Evolutionary conservation across 2,329 filamentous ascomycete species (phyloP), one percentile per base, ranked within the genome.

Genomic region (Aspergillus ochraceoroseus): DNA sequence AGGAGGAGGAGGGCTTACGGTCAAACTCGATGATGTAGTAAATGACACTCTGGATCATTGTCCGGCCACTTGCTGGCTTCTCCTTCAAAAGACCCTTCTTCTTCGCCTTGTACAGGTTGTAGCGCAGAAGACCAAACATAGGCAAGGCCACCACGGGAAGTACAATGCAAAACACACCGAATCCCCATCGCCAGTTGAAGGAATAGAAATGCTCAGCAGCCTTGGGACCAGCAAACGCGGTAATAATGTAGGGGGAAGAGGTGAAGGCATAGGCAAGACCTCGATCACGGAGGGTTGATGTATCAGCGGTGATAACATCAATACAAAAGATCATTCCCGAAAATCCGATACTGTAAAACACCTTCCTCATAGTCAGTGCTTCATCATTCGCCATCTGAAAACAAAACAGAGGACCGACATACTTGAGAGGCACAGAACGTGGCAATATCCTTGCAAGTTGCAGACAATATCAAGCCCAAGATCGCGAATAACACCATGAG

Each of bases 161-260:
- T 42, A 84, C 68, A 49, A 85, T 79, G 20, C 74, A 68, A 52
- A 81, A 83, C 28, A 67, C 63, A 19, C 78, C 80, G 49, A 77
- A 83, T 0, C 69, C 78, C 80, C 80, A 84, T 13, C 76, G 70
- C 73, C 75, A 82, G 37, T 70, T 75, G 19, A 69, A 66, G 0
- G 70, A 31, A 25, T 39, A 39, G 18, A 44, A 64, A 51, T 79
- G 76, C 1, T 66, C 64, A 13, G 75, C 62, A 0, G 74, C 73
- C 27, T 79, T 71, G 25, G 76, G 70, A 6, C 77, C 73, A 32
- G 76, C 68, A 56, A 76, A 84, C 0, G 76, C 75, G 2, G 79
- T 80, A 54, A 76, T 73, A 44, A 84, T 77, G 49, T 77, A 80
- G 1, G 81, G 80, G 0, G 79, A 80, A 3, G 67, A 71, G n/a